Conservation (phyloP, 768 basidiomycete genomes). For the Serendipita vermifera region DNA sequence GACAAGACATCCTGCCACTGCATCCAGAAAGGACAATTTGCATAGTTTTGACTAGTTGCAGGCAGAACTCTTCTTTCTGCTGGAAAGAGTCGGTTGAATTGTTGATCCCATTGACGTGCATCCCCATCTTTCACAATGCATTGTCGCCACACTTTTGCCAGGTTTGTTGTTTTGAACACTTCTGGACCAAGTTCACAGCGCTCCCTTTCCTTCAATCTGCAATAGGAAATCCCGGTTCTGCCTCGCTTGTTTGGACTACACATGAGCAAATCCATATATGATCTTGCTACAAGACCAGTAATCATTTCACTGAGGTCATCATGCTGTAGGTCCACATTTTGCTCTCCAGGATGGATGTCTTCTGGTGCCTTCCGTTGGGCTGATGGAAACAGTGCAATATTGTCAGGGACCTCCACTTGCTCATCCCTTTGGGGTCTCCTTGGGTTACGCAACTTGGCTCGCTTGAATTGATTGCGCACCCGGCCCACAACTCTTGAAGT, state of each 20-base stretch:
- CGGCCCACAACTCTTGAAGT: too few species aligned
- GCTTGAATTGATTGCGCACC: too few species aligned
- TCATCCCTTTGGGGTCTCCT: too few species aligned
- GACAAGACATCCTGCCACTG: too few species aligned
- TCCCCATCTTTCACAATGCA: background rate
- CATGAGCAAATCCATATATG: background rate
- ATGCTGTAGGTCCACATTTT: too few species aligned
- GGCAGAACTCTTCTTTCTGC: background rate
- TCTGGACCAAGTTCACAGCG: background rate
- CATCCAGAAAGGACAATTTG: too few species aligned
- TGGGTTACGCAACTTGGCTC: too few species aligned
- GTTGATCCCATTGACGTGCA: background rate
- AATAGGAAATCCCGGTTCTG: background rate
- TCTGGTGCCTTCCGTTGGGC: too few species aligned
- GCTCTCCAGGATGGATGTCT: background rate
- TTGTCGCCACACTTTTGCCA: background rate
- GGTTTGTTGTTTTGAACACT: background rate
- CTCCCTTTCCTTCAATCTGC: background rate
- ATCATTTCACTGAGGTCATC: background rate
- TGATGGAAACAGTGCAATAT: too few species aligned
- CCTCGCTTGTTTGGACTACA: background rate
- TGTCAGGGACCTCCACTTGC: too few species aligned
- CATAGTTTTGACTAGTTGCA: background rate
- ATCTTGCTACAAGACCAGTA: background rate
- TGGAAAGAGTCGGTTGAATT: background rate